Evolutionary conservation across 208 protist genomes (phyloP).

Genomic region (Crithidia brevicula): DNA sequence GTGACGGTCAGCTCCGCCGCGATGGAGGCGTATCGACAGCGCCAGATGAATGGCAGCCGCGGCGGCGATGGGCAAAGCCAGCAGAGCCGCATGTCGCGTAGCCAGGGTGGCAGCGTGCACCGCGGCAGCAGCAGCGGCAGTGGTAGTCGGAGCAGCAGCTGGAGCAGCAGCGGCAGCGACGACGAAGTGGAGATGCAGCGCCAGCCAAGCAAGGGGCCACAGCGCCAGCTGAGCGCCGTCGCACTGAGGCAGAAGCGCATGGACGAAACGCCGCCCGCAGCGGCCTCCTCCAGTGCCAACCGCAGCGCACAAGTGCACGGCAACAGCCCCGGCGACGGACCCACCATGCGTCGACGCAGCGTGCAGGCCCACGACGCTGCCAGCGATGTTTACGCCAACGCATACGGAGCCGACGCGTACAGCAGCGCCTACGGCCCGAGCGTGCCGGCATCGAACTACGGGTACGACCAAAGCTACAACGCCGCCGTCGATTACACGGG

Average conservation of each 20-base stretch:
- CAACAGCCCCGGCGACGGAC: background rate
- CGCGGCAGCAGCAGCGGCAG: background rate
- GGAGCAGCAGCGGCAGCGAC: conserved; percentile 4
- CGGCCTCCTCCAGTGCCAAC: background rate
- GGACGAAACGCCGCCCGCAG: background rate
- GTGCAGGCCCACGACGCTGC: background rate
- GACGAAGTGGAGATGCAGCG: background rate
- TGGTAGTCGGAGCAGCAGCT: background rate
- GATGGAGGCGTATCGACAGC: conserved; percentile 33
- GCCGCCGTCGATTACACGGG: background rate
- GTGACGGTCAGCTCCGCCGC: conserved; percentile 18
- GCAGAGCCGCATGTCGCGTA: conserved; percentile 5
- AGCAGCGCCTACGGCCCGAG: background rate
- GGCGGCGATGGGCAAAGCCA: background rate
- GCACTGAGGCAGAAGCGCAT: background rate
- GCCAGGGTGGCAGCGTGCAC: background rate
- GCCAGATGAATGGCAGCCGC: background rate
- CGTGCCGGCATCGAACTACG: background rate
- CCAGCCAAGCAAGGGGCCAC: background rate
- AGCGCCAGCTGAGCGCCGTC: background rate
- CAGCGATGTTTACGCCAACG: background rate
- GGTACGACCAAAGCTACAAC: conserved; percentile 9
- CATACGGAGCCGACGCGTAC: background rate
- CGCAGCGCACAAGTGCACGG: background rate
- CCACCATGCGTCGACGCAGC: background rate